Evolutionary conservation across 1,139 yeast genomes (phyloP).

Genomic region (Spencermartinsiella ligniputridi): DNA sequence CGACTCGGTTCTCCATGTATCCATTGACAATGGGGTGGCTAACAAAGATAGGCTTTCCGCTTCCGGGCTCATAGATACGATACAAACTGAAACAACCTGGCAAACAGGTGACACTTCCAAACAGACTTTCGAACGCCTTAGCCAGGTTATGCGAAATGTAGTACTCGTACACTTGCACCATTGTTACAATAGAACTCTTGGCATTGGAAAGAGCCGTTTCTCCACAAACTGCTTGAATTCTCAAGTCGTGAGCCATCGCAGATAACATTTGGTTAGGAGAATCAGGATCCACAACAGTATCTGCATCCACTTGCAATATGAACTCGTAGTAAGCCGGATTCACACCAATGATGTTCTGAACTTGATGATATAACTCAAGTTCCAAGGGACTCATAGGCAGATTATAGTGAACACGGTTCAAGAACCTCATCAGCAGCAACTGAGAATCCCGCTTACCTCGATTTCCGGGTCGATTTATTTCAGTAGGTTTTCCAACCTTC

Average conservation of each 20-base stretch:
- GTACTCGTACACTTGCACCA: slow-evolving; percentile 44
- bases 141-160: slow-evolving; percentile 41
- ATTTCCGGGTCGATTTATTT: slow-evolving; percentile 39
- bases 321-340: slow-evolving; percentile 41
- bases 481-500: slow-evolving; percentile 42
- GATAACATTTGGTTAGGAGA: slow-evolving; percentile 37
- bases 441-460: slow-evolving; percentile 44
- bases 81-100: slow-evolving; percentile 43
- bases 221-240: slow-evolving; percentile 40
- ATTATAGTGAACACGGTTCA: slow-evolving; percentile 40
- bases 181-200: slow-evolving; percentile 37
- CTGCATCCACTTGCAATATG: slow-evolving; percentile 42
- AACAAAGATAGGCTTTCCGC: slow-evolving; percentile 38
- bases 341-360: slow-evolving; percentile 41
- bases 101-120: slow-evolving; percentile 41
- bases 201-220: slow-evolving; percentile 40
- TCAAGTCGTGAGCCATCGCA: slow-evolving; percentile 34
- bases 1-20: slow-evolving; percentile 37
- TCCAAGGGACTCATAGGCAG: slow-evolving; percentile 41
- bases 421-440: slow-evolving; percentile 38
- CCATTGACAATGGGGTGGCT: slow-evolving; percentile 37
- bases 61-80: slow-evolving; percentile 34
- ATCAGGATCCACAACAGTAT: slow-evolving; percentile 38
- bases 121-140: slow-evolving; percentile 40
- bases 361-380: slow-evolving; percentile 40